phyloP scores from a whole-genome alignment of 2,329 filamentous ascomycete genomes.

The Pezicula carpinea region DNA sequence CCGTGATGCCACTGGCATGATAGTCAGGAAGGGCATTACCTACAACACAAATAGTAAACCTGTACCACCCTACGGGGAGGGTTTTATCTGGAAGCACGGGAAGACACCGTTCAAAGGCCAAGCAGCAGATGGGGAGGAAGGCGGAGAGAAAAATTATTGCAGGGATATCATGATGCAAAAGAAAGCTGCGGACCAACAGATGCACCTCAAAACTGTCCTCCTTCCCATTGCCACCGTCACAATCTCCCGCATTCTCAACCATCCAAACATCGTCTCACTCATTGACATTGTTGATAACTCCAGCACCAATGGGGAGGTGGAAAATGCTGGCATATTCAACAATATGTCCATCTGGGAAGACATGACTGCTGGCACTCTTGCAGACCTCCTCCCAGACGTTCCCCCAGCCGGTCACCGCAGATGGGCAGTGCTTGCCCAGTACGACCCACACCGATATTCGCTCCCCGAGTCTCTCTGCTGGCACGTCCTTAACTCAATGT shows the following conservation, averaged over 20 bases:
- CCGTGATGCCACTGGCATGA: background rate
- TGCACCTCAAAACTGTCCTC: slow-evolving; percentile 13
- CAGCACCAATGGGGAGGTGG: background rate
- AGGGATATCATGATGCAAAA: background rate
- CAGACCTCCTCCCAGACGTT: slow-evolving; percentile 32
- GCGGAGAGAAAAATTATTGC: background rate
- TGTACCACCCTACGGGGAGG: background rate
- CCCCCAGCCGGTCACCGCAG: slow-evolving; percentile 14
- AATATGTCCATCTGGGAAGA: slow-evolving; percentile 45
- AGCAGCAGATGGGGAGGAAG: background rate
- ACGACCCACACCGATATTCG: slow-evolving; percentile 19
- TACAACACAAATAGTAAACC: background rate
- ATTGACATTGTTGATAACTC: slow-evolving; percentile 23
- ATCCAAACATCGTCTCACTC: slow-evolving; percentile 25
- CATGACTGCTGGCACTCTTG: slow-evolving; percentile 46
- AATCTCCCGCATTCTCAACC: slow-evolving; percentile 25
- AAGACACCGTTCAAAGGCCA: too few relatives aligned
- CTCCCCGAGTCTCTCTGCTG: slow-evolving; percentile 51
- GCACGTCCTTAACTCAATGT: slow-evolving; percentile 46
- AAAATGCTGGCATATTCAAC: slow-evolving; percentile 5
- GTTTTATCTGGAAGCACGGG: background rate
- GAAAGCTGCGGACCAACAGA: background rate
- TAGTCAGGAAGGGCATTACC: background rate
- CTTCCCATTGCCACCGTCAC: slow-evolving; percentile 17
- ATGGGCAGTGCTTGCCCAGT: slow-evolving; percentile 17